Evolutionary conservation across 805 yeast genomes (phyloP).

Genomic region (Candida verbasci): DNA sequence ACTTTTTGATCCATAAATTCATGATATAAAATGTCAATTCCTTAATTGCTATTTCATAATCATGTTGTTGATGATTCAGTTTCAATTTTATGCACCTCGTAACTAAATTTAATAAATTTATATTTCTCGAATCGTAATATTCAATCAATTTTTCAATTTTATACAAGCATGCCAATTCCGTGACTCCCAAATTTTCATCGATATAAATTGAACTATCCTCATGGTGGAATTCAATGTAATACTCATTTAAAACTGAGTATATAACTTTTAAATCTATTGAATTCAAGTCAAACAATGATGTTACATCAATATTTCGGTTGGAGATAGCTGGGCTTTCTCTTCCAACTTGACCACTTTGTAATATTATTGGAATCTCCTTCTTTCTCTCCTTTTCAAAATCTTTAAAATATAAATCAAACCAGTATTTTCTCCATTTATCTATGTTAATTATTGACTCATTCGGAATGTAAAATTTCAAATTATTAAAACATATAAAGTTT

Average conservation of each 20-base stretch:
- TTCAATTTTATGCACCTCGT: not conserved
- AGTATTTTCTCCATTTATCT: constrained; percentile 19
- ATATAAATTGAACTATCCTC: not conserved
- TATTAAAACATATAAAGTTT: constrained; percentile 8
- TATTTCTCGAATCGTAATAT: constrained; percentile 2
- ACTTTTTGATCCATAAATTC: constrained; percentile 15
- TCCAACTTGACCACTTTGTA: no score
- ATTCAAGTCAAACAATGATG: not conserved
- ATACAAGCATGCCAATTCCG: constrained; percentile 1
- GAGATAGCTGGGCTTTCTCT: no score
- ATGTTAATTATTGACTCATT: constrained; percentile 8
- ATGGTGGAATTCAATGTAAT: constrained; percentile 5
- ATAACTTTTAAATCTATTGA: constrained; percentile 1
- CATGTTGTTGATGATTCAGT: not conserved
- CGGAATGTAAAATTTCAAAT: constrained; percentile 6
- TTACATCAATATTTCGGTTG: not conserved
- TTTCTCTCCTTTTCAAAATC: no score
- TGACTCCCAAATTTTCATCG: not conserved
- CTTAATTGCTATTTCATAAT: not conserved
- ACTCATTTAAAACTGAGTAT: constrained; percentile 5
- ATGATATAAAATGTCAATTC: constrained; percentile 11
- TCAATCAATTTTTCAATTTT: constrained; percentile 1
- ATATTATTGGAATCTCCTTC: no score
- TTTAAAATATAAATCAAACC: constrained; percentile 12
- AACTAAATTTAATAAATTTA: not conserved